Percentiles rank a stretch among this genome's conserved stretches.
phyloP scores from a whole-genome alignment of 1,284 basidiomycete genomes.

The Austroboletus olivaceoglutinosus region DNA sequence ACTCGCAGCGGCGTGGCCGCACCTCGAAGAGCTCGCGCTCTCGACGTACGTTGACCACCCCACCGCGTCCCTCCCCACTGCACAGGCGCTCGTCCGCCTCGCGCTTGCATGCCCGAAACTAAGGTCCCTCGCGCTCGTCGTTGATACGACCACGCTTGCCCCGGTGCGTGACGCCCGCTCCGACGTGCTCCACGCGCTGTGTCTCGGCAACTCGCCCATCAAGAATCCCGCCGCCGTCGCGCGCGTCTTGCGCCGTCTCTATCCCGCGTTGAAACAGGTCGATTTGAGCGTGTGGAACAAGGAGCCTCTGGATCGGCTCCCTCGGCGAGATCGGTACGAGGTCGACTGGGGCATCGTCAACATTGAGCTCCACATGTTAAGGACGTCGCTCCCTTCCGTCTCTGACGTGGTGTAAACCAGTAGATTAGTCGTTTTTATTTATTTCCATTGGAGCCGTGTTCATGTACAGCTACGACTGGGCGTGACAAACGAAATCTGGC shows the following conservation, averaged over 20 bases:
- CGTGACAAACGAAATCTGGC: too few species aligned
- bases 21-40: slow-evolving; percentile 19
- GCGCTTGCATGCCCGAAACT: slow-evolving; percentile 10
- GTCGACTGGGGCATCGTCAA: slow-evolving; percentile 20
- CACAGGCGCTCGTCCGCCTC: slow-evolving; percentile 15
- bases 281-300: slow-evolving; percentile 24
- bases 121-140: slow-evolving; percentile 20
- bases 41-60: slow-evolving; percentile 19
- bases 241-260: slow-evolving; percentile 12
- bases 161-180: background rate
- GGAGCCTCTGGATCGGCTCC: slow-evolving; percentile 17
- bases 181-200: slow-evolving; percentile 11
- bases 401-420: background rate
- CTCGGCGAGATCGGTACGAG: slow-evolving; percentile 14
- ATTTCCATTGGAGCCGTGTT: background rate
- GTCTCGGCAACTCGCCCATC: slow-evolving; percentile 24
- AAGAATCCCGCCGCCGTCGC: slow-evolving; percentile 12
- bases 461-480: too few species aligned
- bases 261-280: slow-evolving; percentile 19
- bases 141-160: slow-evolving; percentile 11
- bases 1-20: slow-evolving; percentile 20
- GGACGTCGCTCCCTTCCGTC: too few species aligned
- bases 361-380: slow-evolving; percentile 7
- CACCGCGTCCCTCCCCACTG: slow-evolving; percentile 16
- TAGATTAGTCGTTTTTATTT: background rate